Conservation (phyloP, 371 early-diverging fungal species). For the Blakeslea trispora region DNA sequence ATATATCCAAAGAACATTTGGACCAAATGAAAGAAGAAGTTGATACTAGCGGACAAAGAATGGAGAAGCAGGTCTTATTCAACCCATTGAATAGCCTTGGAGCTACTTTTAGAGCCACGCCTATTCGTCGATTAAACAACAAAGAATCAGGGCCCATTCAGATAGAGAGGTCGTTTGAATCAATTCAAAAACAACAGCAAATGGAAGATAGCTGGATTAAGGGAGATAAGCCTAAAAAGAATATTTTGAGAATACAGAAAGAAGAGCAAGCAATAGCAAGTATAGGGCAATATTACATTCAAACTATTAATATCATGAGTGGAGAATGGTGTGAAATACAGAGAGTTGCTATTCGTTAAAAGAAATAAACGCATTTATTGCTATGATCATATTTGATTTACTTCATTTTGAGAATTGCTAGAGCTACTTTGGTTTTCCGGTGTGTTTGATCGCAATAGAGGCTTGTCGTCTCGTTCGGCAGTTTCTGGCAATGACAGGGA, state of each 20-base stretch:
- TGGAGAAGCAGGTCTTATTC: constrained; percentile 13
- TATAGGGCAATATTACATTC: constrained; percentile 40
- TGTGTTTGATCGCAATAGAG: too few species aligned
- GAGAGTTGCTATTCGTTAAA: constrained; percentile 9
- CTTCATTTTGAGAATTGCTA: too few species aligned
- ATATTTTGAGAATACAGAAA: constrained; percentile 43
- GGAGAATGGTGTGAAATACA: constrained; percentile 53
- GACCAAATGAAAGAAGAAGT: constrained; percentile 2
- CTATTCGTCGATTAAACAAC: constrained; percentile 23
- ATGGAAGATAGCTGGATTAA: constrained; percentile 41
- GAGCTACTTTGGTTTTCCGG: too few species aligned
- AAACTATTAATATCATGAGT: constrained; percentile 37
- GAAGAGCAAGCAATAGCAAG: constrained; percentile 47
- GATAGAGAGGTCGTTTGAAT: constrained; percentile 34
- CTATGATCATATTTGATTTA: too few species aligned
- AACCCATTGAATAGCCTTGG: constrained; percentile 32
- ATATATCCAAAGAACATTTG: constrained; percentile 26
- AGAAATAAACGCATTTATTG: not conserved
- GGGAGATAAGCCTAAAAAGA: constrained; percentile 39
- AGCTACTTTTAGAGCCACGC: constrained; percentile 26
- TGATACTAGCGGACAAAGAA: not conserved
- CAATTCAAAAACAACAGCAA: constrained; percentile 47
- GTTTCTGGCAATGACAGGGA: too few species aligned
- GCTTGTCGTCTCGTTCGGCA: too few species aligned
- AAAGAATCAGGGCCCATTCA: not conserved